Percentiles rank a stretch among this genome's conserved stretches.
phyloP scores from a whole-genome alignment of 2,329 filamentous ascomycete genomes.

The Neofusicoccum ribis region DNA sequence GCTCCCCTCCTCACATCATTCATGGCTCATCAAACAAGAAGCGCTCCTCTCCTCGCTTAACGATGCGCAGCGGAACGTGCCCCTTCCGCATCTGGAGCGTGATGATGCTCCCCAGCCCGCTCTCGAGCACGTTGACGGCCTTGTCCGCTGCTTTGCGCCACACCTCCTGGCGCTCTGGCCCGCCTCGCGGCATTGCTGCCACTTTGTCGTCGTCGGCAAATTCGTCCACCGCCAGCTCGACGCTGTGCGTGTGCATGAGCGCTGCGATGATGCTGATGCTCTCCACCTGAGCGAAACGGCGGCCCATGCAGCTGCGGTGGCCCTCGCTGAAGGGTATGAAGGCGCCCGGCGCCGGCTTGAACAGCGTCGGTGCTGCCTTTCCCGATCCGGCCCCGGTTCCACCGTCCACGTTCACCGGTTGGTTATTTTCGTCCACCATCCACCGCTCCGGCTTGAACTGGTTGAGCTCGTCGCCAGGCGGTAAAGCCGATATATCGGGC shows the following conservation, averaged over 20 bases:
- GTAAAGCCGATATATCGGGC: conserved; percentile 30
- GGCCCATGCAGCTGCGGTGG: conserved; percentile 56
- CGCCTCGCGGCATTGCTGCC: conserved; percentile 37
- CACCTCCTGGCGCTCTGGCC: conserved; percentile 54
- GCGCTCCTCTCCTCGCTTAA: conserved; percentile 68
- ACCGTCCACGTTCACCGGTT: conserved; percentile 29
- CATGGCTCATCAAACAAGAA: conserved; percentile 48
- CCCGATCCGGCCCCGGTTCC: conserved; percentile 41
- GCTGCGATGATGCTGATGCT: conserved; percentile 55
- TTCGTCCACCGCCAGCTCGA: conserved; percentile 67
- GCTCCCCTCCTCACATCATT: background rate
- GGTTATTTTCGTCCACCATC: conserved; percentile 49
- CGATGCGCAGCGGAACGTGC: conserved; percentile 66
- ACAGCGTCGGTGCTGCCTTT: conserved; percentile 62
- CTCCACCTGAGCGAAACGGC: conserved; percentile 59
- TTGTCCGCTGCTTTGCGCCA: conserved; percentile 63
- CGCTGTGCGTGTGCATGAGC: conserved; percentile 59
- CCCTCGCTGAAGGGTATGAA: conserved; percentile 59
- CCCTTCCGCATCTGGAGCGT: conserved; percentile 68
- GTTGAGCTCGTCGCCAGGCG: conserved; percentile 55
- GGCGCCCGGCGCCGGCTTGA: conserved; percentile 47
- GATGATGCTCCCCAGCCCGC: conserved; percentile 62
- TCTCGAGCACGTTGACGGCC: conserved; percentile 54
- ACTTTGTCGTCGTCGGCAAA: conserved; percentile 45
- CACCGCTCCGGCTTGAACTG: conserved; percentile 74